phyloP scores from a whole-genome alignment of 2,329 filamentous ascomycete species.

The Bipolaris cookei region DNA sequence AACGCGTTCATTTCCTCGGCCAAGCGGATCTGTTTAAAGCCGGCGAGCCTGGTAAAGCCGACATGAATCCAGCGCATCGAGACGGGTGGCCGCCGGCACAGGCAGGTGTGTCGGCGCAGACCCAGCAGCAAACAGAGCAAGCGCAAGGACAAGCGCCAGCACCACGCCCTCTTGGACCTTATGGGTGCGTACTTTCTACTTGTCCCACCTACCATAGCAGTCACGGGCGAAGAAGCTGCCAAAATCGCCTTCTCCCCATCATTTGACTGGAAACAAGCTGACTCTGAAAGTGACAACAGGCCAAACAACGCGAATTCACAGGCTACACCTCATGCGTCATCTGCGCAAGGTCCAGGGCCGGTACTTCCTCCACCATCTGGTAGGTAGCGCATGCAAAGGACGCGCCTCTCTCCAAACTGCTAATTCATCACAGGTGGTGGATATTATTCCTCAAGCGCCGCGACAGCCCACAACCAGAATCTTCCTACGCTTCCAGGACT shows the following conservation, averaged over 20 bases:
- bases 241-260: constrained; percentile 17
- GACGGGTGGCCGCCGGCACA: constrained; percentile 54
- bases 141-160: constrained; percentile 42
- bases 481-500: constrained; percentile 55
- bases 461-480: constrained; percentile 49
- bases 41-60: constrained; percentile 41
- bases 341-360: constrained; percentile 45
- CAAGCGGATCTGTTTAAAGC: constrained; percentile 32
- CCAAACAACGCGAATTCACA: constrained; percentile 43
- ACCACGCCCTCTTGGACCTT: constrained; percentile 44
- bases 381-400: constrained; percentile 31
- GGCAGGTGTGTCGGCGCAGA: constrained; percentile 55
- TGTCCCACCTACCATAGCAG: constrained; percentile 12
- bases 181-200: constrained; percentile 40
- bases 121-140: constrained; percentile 47
- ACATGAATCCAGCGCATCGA: constrained; percentile 52
- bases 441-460: constrained; percentile 51
- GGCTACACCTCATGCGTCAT: constrained; percentile 43
- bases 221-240: constrained; percentile 26
- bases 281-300: constrained; percentile 29
- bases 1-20: constrained; percentile 23
- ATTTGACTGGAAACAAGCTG: constrained; percentile 25
- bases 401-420: constrained; percentile 13
- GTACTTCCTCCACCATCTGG: constrained; percentile 51
- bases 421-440: constrained; percentile 39